Base-by-base conservation (phyloP, 495 filamentous ascomycete genomes). In the Hypoxylon trugodes region DNA sequence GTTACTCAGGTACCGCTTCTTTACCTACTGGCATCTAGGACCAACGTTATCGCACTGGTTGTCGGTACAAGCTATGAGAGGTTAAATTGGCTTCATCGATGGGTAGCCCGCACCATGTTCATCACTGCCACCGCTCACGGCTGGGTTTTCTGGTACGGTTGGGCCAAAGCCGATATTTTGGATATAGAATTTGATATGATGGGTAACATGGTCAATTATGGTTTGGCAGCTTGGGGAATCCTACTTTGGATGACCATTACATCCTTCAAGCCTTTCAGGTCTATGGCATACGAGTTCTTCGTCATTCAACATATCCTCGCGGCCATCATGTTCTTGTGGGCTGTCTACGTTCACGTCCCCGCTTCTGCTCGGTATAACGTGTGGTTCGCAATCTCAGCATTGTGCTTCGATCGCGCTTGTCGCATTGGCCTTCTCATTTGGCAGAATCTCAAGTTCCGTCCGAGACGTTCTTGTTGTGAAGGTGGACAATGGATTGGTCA, bases 81-180 rank as follows among this genome's bases (percentile, higher is more conserved):
- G 12, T 71, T 96, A 43, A 94, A 93, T 66, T 93, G 90, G 91
- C 81, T 92, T 48, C 92, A 96, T 69, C 81, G 91, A 54, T 94
- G 92, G 90, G 83, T 87, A 9, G 83, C 89, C 1, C 84, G 92
- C 13, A 90, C 85, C 30, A 79, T 95, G 66, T 87, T 92, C 50
- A 72, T 94, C 13, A 92, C 89, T 0, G 84, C 84, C 0, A 88
- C 89, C 1, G 81, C 94, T 5, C 92, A 96, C 66, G 84, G 90
- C 61, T 85, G 81, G 28, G 87, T 89, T 66, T 95, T 89, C 74
- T 87, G 89, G 57, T 73, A 79, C 9, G 81, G 85, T 33, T 96
- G 90, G 88, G 82, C 76, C 6, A 79, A 80, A 10, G 86, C 83
- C 50, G 78, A 90, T 52, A 89, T 88, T 53, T 81, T 93, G 36